phyloP scores from a whole-genome alignment of 768 basidiomycete genomes.

The Auricularia heimuer region DNA sequence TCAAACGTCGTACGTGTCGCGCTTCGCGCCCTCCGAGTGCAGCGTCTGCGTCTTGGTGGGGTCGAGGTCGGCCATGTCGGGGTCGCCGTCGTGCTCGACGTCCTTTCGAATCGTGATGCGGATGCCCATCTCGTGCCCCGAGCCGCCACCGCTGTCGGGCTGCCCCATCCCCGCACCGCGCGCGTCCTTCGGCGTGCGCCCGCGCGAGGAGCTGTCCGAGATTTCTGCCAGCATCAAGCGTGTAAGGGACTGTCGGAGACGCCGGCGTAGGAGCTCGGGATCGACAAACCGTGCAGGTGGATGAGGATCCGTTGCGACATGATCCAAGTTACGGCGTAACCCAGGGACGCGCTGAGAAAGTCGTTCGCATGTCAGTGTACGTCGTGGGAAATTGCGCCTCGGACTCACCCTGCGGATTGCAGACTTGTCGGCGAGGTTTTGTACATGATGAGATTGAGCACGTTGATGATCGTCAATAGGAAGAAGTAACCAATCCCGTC shows the following conservation, averaged over 20 bases:
- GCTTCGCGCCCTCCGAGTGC: too few relatives aligned
- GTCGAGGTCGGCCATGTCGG: too few relatives aligned
- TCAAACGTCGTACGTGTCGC: too few relatives aligned
- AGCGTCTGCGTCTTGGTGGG: too few relatives aligned
- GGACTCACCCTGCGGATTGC: background rate
- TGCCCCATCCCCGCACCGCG: background rate
- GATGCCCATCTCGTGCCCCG: constrained; percentile 1
- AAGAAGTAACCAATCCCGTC: background rate
- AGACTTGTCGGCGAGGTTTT: background rate
- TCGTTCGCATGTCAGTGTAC: background rate
- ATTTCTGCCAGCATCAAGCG: background rate
- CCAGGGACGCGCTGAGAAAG: background rate
- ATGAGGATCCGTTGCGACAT: constrained; percentile 1
- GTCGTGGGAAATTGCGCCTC: background rate
- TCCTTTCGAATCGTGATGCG: background rate
- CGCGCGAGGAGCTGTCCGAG: background rate
- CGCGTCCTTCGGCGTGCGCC: background rate
- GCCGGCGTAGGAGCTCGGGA: background rate
- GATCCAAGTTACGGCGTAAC: constrained; percentile 1
- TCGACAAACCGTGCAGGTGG: background rate
- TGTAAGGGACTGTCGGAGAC: background rate
- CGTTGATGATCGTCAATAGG: background rate
- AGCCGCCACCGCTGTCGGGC: background rate
- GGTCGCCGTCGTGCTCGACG: background rate
- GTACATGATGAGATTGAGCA: background rate